A percentile compares a stretch with the other conserved stretches of the same genome.
phyloP scores from a whole-genome alignment of 352 stramenopile species.

The Phytophthora citricola region DNA sequence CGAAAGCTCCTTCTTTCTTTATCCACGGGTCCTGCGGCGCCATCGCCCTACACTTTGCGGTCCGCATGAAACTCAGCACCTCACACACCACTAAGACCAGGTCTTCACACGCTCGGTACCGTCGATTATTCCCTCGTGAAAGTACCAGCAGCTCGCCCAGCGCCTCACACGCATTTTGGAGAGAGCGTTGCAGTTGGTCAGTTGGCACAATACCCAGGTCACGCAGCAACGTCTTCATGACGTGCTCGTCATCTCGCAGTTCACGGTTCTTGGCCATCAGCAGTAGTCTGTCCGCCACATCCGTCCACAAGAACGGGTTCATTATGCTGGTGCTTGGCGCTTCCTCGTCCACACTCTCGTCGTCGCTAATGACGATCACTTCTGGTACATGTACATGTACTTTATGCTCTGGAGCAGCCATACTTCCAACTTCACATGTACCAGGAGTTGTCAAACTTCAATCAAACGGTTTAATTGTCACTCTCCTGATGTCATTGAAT shows the following conservation, averaged over 20 bases:
- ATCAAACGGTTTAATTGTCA: slow-evolving; percentile 4
- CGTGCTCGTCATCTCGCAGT: slow-evolving; percentile 7
- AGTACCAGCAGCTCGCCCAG: slow-evolving; percentile 19
- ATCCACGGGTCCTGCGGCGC: neutral
- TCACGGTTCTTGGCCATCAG: slow-evolving; percentile 25
- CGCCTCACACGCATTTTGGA: slow-evolving; percentile 13
- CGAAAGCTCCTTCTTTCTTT: slow-evolving; percentile 5
- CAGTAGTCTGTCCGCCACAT: slow-evolving; percentile 20
- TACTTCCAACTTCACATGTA: neutral
- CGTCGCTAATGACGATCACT: slow-evolving; percentile 31
- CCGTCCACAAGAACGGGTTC: slow-evolving; percentile 19
- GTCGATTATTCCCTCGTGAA: slow-evolving; percentile 5
- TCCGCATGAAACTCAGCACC: slow-evolving; percentile 33
- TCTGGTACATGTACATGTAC: slow-evolving; percentile 2
- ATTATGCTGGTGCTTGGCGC: neutral
- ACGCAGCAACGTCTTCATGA: slow-evolving; percentile 10
- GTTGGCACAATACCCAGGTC: slow-evolving; percentile 7
- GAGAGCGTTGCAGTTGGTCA: neutral
- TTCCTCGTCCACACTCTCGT: slow-evolving; percentile 17
- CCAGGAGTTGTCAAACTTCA: slow-evolving; percentile 14
- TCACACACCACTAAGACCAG: slow-evolving; percentile 30
- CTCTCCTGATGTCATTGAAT: slow-evolving; percentile 2
- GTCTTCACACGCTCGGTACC: slow-evolving; percentile 7
- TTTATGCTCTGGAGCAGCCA: neutral
- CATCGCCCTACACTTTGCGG: neutral